Evolutionary conservation across 2,329 filamentous ascomycete genomes (phyloP).

Genomic region (Malbranchea cinnamomea): DNA sequence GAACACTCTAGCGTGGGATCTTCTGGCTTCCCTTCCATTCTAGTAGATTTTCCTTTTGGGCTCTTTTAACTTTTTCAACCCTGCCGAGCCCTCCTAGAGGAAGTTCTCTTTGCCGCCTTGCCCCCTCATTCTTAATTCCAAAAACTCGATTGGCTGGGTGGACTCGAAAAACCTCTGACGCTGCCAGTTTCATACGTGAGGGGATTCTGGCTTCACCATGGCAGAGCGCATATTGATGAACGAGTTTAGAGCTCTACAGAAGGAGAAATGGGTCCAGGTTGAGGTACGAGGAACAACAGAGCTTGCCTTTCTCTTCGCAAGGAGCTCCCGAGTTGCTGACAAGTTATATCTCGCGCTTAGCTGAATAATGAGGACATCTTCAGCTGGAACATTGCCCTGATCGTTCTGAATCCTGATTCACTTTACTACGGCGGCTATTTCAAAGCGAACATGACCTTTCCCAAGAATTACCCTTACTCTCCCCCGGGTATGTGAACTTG

Average conservation of each 20-base stretch:
- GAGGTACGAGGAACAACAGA: no score
- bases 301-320: no score
- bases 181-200: no score
- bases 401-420: conserved; percentile 85
- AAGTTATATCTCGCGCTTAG: conserved; percentile 27
- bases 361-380: conserved; percentile 71
- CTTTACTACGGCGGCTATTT: conserved; percentile 89
- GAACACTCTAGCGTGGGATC: no score
- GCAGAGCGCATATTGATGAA: conserved; percentile 77
- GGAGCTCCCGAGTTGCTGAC: background rate
- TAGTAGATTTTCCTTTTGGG: no score
- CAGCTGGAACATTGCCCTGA: conserved; percentile 73
- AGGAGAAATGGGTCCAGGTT: conserved; percentile 90
- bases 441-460: conserved; percentile 76
- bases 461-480: conserved; percentile 73
- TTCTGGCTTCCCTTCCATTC: no score
- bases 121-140: no score
- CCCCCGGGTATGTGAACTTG: conserved; percentile 47
- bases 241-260: conserved; percentile 65
- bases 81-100: no score
- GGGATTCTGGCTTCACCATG: conserved; percentile 19
- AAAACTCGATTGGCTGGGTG: no score
- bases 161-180: no score
- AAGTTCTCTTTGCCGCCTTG: no score
- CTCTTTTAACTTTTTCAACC: no score